Conservation (phyloP, 2,329 filamentous ascomycete species). For the Tolypocladium endophyticum region DNA sequence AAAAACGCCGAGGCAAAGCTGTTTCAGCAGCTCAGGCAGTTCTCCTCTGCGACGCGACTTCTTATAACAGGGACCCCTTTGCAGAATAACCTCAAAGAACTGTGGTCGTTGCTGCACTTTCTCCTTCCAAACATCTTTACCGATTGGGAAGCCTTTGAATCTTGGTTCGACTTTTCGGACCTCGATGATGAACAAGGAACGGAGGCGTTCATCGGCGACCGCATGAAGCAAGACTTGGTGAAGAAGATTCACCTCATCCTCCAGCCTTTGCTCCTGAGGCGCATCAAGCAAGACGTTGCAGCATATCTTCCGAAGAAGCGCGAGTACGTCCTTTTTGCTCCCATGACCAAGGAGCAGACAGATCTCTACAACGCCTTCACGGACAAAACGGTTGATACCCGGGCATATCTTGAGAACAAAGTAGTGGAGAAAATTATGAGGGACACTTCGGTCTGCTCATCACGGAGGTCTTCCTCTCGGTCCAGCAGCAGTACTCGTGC, state of each 20-base stretch:
- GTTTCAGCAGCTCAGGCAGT: constrained; percentile 79
- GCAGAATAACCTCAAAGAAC: constrained; percentile 88
- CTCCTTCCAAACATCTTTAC: constrained; percentile 87
- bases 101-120: constrained; percentile 94
- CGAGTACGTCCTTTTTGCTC: constrained; percentile 91
- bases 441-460: constrained; percentile 18
- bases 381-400: constrained; percentile 47
- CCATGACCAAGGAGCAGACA: constrained; percentile 81
- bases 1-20: constrained; percentile 94
- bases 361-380: constrained; percentile 67
- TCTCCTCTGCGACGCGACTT: constrained; percentile 80
- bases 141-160: constrained; percentile 84
- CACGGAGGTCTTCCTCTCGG: constrained; percentile 23
- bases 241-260: constrained; percentile 85
- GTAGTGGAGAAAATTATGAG: constrained; percentile 52
- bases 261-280: constrained; percentile 78
- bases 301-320: constrained; percentile 87
- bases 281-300: constrained; percentile 90
- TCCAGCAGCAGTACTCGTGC: constrained; percentile 18
- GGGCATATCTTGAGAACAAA: constrained; percentile 75
- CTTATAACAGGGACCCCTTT: constrained; percentile 91
- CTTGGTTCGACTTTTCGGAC: constrained; percentile 95
- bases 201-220: constrained; percentile 68
- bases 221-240: constrained; percentile 41
- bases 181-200: constrained; percentile 74